Conservation (phyloP, 352 stramenopile species). For the Phytophthora citrophthora region DNA sequence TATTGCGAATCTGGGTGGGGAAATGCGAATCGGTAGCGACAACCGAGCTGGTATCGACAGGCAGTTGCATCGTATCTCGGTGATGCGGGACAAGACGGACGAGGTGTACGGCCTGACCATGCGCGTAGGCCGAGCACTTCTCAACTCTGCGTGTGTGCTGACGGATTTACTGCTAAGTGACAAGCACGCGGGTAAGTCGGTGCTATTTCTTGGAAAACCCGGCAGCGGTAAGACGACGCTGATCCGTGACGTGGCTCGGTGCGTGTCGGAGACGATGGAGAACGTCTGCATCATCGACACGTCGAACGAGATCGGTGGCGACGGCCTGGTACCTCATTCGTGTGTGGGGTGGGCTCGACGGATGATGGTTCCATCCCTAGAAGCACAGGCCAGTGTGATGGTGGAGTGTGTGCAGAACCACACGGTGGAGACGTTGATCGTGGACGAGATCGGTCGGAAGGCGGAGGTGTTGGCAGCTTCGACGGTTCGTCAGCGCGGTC, state of each 20-base stretch:
- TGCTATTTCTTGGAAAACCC: conserved; percentile 70
- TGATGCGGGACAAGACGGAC: conserved; percentile 62
- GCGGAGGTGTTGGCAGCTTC: conserved; percentile 77
- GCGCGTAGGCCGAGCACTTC: conserved; percentile 70
- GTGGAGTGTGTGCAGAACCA: conserved; percentile 92
- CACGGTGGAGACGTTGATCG: conserved; percentile 85
- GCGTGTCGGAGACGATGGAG: conserved; percentile 59
- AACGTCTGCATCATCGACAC: conserved; percentile 92
- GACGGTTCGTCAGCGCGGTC: conserved; percentile 75
- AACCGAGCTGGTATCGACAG: conserved; percentile 79
- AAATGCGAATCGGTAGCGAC: conserved; percentile 67
- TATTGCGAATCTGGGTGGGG: conserved; percentile 43
- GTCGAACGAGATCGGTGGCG: conserved; percentile 92
- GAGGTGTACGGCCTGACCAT: conserved; percentile 79
- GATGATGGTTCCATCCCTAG: conserved; percentile 84
- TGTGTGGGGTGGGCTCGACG: conserved; percentile 75
- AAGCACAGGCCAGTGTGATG: conserved; percentile 81
- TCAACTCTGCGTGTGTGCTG: conserved; percentile 65
- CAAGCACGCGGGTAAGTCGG: conserved; percentile 48
- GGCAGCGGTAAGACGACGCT: conserved; percentile 89
- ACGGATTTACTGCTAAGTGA: conserved; percentile 67
- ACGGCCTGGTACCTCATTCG: conserved; percentile 77
- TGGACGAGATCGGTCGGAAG: conserved; percentile 90
- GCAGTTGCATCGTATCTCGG: conserved; percentile 83
- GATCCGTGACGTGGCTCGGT: conserved; percentile 78